Conservation (phyloP, 371 early-diverging fungal genomes). For the Haplosporangium sp. region DNA sequence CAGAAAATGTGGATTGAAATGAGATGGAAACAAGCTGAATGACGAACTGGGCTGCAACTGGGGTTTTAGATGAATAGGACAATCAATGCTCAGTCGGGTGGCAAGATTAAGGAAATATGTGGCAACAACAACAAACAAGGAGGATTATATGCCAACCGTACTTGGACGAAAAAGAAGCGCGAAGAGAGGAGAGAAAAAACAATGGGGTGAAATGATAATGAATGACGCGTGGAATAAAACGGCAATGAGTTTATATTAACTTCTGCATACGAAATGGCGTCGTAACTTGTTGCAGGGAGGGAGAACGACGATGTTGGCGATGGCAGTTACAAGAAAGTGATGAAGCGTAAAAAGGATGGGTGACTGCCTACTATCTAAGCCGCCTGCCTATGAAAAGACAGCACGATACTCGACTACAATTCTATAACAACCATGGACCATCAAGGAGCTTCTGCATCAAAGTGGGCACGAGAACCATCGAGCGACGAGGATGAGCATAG, state of each 20-base stretch:
- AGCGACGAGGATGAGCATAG: slow-evolving; percentile 44
- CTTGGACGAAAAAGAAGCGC: not conserved
- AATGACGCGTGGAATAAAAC: not conserved
- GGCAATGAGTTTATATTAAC: not conserved
- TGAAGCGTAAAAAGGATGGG: too few species aligned
- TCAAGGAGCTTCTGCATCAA: slow-evolving; percentile 39
- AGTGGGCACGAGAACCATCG: slow-evolving; percentile 46
- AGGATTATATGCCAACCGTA: not conserved
- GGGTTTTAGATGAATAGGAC: too few species aligned
- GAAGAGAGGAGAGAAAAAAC: not conserved
- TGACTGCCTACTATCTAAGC: slow-evolving; percentile 9
- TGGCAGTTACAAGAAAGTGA: too few species aligned
- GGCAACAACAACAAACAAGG: not conserved
- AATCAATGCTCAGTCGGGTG: too few species aligned
- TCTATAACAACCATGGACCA: slow-evolving; percentile 30
- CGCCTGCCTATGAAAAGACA: not conserved
- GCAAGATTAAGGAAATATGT: not conserved
- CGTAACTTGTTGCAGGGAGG: not conserved
- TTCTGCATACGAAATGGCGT: not conserved
- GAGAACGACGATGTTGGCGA: too few species aligned
- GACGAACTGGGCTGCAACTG: too few species aligned
- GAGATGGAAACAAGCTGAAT: too few species aligned
- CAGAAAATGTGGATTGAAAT: too few species aligned
- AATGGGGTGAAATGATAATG: too few species aligned
- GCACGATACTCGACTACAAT: too few species aligned